Percentiles rank a stretch among this genome's conserved stretches.
phyloP scores from a whole-genome alignment of 768 basidiomycete genomes.

The Mycena amicta region DNA sequence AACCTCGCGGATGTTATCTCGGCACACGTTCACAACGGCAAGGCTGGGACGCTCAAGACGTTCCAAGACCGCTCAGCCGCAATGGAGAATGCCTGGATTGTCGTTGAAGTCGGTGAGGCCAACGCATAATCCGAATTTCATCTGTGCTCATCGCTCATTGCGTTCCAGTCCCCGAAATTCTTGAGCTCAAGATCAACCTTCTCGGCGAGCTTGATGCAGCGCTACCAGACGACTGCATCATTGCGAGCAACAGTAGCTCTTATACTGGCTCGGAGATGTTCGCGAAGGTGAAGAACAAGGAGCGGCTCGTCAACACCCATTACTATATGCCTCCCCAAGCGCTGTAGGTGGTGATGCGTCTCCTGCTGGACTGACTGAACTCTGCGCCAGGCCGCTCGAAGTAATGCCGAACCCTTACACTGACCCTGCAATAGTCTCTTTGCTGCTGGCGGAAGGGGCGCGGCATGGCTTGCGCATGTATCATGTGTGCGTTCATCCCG shows the following conservation, averaged over 20 bases:
- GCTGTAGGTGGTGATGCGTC: constrained; percentile 6
- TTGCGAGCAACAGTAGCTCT: constrained; percentile 21
- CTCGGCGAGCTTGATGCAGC: constrained; percentile 18
- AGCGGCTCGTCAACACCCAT: constrained; percentile 16
- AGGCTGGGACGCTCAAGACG: background rate
- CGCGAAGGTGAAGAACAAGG: constrained; percentile 12
- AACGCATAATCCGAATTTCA: too few species aligned
- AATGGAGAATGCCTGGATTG: constrained; percentile 19
- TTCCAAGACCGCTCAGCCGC: constrained; percentile 17
- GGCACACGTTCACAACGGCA: constrained; percentile 6
- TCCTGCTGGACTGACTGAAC: background rate
- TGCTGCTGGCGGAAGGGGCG: constrained; percentile 11
- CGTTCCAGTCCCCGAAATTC: constrained; percentile 19
- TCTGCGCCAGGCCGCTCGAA: constrained; percentile 9
- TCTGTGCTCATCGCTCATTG: too few species aligned
- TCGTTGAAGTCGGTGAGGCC: constrained; percentile 20
- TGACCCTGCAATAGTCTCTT: constrained; percentile 8
- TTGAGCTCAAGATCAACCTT: constrained; percentile 13
- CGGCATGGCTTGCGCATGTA: constrained; percentile 15
- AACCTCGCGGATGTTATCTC: constrained; percentile 13
- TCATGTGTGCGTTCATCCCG: constrained; percentile 9
- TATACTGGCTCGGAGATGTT: constrained; percentile 21
- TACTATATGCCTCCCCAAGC: constrained; percentile 15
- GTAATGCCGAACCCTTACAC: constrained; percentile 19
- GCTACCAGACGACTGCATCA: constrained; percentile 16